Conservation (phyloP, 2,329 filamentous ascomycete species). For the Claviceps capensis region DNA sequence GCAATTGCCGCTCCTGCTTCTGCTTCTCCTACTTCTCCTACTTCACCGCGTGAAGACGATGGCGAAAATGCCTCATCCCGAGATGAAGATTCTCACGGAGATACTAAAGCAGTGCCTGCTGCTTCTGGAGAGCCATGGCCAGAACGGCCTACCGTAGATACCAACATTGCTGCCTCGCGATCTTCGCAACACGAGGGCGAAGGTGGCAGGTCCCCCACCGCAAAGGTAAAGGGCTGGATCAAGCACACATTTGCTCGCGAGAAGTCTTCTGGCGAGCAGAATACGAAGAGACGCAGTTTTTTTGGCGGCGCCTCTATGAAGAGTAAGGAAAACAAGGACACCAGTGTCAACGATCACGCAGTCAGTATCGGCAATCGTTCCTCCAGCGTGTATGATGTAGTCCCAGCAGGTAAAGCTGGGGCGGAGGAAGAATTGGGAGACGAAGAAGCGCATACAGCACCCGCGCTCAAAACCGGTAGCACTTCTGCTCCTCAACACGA, state of each 20-base stretch:
- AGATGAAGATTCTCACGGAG: slow-evolving; percentile 6
- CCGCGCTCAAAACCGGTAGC: slow-evolving; percentile 1
- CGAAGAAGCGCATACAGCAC: not conserved
- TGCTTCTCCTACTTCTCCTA: slow-evolving; percentile 2
- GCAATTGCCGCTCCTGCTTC: not conserved
- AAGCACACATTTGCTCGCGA: slow-evolving; percentile 36
- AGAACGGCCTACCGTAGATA: not conserved
- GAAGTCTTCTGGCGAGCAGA: slow-evolving; percentile 25
- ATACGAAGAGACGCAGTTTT: slow-evolving; percentile 27
- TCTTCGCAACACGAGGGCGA: slow-evolving; percentile 7
- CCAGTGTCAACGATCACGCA: slow-evolving; percentile 32
- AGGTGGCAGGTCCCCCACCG: slow-evolving; percentile 18
- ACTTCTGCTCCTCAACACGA: slow-evolving; percentile 12
- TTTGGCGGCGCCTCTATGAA: slow-evolving; percentile 36
- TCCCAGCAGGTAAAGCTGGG: slow-evolving; percentile 26
- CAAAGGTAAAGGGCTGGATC: slow-evolving; percentile 40
- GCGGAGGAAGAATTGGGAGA: slow-evolving; percentile 7
- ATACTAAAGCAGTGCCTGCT: not conserved
- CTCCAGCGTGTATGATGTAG: slow-evolving; percentile 32
- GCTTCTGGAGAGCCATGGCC: not conserved
- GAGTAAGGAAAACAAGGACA: slow-evolving; percentile 25
- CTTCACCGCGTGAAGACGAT: slow-evolving; percentile 4
- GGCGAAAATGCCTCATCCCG: slow-evolving; percentile 4
- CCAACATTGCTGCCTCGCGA: slow-evolving; percentile 2
- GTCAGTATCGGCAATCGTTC: slow-evolving; percentile 28